phyloP scores from a whole-genome alignment of 1,284 basidiomycete species.

The Nidula niveotomentosa region DNA sequence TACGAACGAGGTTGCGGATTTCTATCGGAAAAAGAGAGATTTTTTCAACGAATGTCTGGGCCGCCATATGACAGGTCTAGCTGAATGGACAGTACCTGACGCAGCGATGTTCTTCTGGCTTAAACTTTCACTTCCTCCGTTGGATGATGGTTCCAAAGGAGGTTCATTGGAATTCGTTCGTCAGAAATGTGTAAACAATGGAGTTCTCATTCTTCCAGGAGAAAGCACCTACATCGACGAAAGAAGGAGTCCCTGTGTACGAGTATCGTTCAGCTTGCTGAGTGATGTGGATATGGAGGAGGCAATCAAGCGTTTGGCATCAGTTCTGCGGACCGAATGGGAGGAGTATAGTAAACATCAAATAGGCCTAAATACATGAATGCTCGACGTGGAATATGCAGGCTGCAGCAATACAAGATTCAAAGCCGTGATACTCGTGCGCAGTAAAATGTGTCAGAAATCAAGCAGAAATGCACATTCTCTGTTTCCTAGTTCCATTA shows the following conservation, averaged over 20 bases:
- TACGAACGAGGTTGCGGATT: constrained; percentile 64
- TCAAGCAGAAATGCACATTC: no score
- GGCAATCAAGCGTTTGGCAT: constrained; percentile 10
- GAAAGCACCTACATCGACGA: constrained; percentile 22
- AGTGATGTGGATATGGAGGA: constrained; percentile 9
- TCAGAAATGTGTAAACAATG: constrained; percentile 18
- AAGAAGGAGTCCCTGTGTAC: constrained; percentile 22
- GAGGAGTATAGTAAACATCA: constrained; percentile 3
- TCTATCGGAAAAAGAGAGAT: constrained; percentile 78
- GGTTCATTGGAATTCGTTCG: constrained; percentile 52
- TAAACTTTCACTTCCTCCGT: constrained; percentile 7
- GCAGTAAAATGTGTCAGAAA: no score
- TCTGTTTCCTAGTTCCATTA: no score
- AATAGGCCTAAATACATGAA: no score
- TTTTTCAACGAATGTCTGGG: constrained; percentile 73
- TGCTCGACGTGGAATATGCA: no score
- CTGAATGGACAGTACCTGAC: constrained; percentile 79
- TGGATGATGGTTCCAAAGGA: constrained; percentile 38
- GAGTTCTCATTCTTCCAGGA: constrained; percentile 26
- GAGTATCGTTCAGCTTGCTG: constrained; percentile 22
- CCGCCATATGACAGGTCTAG: constrained; percentile 70
- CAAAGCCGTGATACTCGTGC: no score
- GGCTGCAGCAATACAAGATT: no score
- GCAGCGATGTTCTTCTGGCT: constrained; percentile 88
- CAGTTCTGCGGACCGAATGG: constrained; percentile 9